These are phyloP conservation scores for Phanerodontia chrysosporium DNA, from an alignment of 768 basidiomycete species.

Conservation along the genomic window DNA sequence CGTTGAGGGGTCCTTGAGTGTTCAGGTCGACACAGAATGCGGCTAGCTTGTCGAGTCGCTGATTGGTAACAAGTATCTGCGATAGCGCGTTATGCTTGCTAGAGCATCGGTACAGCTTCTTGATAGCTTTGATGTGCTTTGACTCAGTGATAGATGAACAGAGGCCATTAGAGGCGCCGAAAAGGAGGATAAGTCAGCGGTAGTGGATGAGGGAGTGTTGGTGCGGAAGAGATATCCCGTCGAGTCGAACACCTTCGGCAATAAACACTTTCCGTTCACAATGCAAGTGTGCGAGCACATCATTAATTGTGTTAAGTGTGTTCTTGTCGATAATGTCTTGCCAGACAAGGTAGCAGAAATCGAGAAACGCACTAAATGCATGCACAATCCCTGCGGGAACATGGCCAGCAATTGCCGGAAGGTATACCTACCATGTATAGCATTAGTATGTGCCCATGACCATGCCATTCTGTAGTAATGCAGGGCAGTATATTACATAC, in stretches of 20 bases:
- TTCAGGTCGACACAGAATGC: slow-evolving; percentile 17
- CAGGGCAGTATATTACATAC: too few species aligned
- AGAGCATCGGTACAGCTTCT: slow-evolving; percentile 22
- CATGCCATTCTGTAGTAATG: too few species aligned
- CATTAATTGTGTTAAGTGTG: slow-evolving; percentile 12
- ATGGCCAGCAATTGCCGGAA: slow-evolving; percentile 23
- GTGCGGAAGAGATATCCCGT: slow-evolving; percentile 15
- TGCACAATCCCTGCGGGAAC: slow-evolving; percentile 19
- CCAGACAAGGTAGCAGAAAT: slow-evolving; percentile 25
- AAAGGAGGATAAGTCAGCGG: slow-evolving; percentile 11
- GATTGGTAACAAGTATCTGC: slow-evolving; percentile 23
- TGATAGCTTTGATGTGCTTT: slow-evolving; percentile 25
- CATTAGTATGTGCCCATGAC: too few species aligned
- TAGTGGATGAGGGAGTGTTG: slow-evolving; percentile 20
- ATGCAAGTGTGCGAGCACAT: slow-evolving; percentile 26
- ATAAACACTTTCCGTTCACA: slow-evolving; percentile 26
- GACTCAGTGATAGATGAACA: slow-evolving; percentile 27
- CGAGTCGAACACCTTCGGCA: not conserved
- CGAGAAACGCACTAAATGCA: slow-evolving; percentile 19
- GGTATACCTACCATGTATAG: slow-evolving; percentile 24
- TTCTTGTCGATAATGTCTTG: slow-evolving; percentile 7
- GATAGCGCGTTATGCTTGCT: slow-evolving; percentile 16
- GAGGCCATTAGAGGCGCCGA: slow-evolving; percentile 22
- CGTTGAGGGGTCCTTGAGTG: slow-evolving; percentile 11
- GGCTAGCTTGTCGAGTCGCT: slow-evolving; percentile 23